Base-by-base conservation (phyloP, 106 monocot genomes). In the Narthecium ossifragum region DNA sequence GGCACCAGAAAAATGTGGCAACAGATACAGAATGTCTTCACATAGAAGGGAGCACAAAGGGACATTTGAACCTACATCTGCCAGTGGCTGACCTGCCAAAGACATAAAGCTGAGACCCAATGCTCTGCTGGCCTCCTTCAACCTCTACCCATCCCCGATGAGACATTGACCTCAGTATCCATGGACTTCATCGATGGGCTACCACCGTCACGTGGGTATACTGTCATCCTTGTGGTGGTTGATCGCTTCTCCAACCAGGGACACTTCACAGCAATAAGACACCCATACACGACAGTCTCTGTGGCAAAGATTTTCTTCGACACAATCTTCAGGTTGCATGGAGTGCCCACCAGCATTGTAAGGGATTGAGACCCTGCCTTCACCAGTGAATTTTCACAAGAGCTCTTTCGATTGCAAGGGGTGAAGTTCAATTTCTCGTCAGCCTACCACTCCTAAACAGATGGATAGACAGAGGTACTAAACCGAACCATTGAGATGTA, bases 181-280 rank as follows among this genome's bases (percentile, higher is more conserved):
- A 62, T 47, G 51, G 51, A 64, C 15, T 64, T 64, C 8, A 24
- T 64, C 9, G 36, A 50, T 34, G 50, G 50, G 4, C 17, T 52
- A 22, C 64, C 37, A 0, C 21, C 21, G 0, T 34, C 36, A 0
- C 17, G 27, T 17, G 30, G 34, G 1, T 34, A 36, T 3, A 0
- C 50, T 11, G 22, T 25, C 2, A 64, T 64, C 2, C 15, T 64
- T 20, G 51, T 64, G 23, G 52, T 64, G 1, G 34, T 52, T 5
- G 64, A 64, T 26, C 36, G 25, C 0, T 31, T 64, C 1, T 29
- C 24, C 0, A 64, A 64, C 6, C 38, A 51, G 15, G 48, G 14
- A 0, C 51, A 64, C 14, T 61, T 61, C 34, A 26, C 52, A 15
- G 7, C 15, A n/a, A 0, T 52, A 6, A 8, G 8, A 64, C 0